A percentile compares a stretch with the other conserved stretches of the same genome.
These are phyloP conservation scores for Paracoccidioides brasiliensis DNA, from an alignment of 2,329 filamentous ascomycete genomes.

Conservation along the genomic window DNA sequence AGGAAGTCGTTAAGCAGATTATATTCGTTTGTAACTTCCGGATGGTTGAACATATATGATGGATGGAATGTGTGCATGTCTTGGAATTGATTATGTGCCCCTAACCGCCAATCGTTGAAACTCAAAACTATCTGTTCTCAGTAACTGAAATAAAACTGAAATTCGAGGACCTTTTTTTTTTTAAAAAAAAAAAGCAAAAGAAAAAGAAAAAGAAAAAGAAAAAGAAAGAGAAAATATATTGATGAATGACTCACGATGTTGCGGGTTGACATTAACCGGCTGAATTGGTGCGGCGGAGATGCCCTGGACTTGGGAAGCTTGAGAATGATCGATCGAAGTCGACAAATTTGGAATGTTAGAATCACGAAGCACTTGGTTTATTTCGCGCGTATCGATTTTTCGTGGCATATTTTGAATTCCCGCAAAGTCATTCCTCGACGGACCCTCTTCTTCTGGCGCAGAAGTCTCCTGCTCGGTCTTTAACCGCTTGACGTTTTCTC, in stretches of 20 bases:
- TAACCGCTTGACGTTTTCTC: constrained; percentile 71
- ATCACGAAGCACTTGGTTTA: constrained; percentile 34
- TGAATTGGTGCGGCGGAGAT: constrained; percentile 55
- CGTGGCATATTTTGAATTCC: constrained; percentile 37
- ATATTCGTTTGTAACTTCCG: constrained; percentile 92
- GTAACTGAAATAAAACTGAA: constrained; percentile 6
- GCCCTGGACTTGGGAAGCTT: constrained; percentile 55
- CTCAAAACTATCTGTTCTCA: constrained; percentile 49
- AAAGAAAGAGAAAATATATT: neutral
- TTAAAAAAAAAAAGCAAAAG: too few species aligned
- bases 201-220: neutral
- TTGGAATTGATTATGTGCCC: constrained; percentile 69
- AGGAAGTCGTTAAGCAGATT: constrained; percentile 94
- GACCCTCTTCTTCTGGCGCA: constrained; percentile 46
- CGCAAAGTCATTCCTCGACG: constrained; percentile 31
- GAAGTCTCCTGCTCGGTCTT: constrained; percentile 52
- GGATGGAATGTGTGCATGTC: constrained; percentile 91
- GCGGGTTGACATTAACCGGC: constrained; percentile 50
- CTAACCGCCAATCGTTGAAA: constrained; percentile 68
- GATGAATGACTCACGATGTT: constrained; percentile 53
- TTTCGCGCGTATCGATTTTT: constrained; percentile 44
- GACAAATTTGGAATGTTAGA: constrained; percentile 39
- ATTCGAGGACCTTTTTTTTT: too few species aligned
- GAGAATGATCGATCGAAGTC: constrained; percentile 33
- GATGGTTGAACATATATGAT: constrained; percentile 88